Evolutionary conservation across 2,329 filamentous ascomycete genomes (phyloP).

Genomic region (Colletotrichum cordylinicola): DNA sequence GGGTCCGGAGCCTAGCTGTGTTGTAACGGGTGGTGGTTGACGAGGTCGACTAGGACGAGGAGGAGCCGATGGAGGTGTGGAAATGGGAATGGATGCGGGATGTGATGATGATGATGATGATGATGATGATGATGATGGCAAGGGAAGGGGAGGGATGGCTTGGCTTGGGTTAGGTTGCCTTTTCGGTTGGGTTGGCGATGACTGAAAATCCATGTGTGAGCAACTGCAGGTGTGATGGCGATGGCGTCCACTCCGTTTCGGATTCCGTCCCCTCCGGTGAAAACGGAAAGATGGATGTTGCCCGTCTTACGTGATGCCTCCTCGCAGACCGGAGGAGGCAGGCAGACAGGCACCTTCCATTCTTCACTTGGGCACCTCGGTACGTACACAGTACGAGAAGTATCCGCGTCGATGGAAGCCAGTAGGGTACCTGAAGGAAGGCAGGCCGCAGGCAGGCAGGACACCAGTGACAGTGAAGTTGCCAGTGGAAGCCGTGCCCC

Average conservation of each 20-base stretch:
- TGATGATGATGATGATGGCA: not conserved
- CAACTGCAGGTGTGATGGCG: not conserved
- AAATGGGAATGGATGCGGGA: not conserved
- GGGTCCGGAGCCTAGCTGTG: not conserved
- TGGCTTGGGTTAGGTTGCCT: not conserved
- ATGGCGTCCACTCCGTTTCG: not conserved
- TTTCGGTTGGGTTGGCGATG: not conserved
- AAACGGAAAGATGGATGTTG: not conserved
- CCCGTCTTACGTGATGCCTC: not conserved
- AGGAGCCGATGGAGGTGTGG: not conserved
- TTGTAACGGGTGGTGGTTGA: not conserved
- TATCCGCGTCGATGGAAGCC: not conserved
- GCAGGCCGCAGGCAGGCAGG: not conserved
- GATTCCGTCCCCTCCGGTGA: not conserved
- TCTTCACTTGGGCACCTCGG: not conserved
- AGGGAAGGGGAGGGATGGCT: not conserved
- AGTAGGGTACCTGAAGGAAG: not conserved
- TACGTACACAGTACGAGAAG: not conserved
- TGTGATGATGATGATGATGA: not conserved
- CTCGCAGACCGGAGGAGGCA: not conserved
- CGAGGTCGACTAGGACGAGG: not conserved
- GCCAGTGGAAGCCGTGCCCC: not conserved
- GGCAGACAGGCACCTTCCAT: not conserved
- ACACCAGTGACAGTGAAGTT: not conserved
- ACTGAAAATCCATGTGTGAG: not conserved